Base-by-base conservation (phyloP, 768 basidiomycete genomes). In the Chalciporus sphaerocephalus region DNA sequence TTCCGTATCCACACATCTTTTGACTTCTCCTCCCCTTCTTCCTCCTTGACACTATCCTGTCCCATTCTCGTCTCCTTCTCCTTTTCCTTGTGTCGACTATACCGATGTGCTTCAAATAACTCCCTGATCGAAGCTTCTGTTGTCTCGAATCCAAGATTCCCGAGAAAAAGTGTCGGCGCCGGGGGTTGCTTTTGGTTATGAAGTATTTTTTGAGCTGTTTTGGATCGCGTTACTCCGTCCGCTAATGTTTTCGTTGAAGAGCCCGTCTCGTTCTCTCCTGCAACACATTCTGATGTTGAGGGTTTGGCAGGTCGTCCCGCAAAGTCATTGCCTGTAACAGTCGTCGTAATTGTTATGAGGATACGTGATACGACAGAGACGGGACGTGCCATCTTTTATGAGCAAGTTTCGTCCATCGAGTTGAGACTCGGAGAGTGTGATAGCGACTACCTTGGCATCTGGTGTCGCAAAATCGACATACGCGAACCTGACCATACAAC, bases 111-210 rank as follows among this genome's bases (percentile, higher is more conserved):
- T 42, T 89, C 83, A 36, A 97, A 74, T 50, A 94, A 59, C 54
- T 81, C 78, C 39, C 80, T 74, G 41, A 96, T 84, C 11, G 78
- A 76, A 10, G 78, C 75, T 20, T 87, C 88, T 6, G 89, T 94
- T 11, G 92, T 83, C 60, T 92, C 87, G 62, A 95, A 98, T 7
- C 85, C 83, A 13, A 98, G 76, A 62, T 98, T 98, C 8, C 95
- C 95, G 18, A 97, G 63, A 74, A 97, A 98, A 11, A 98, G 72
- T 6, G 92, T 93, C 2, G 85, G 83, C 2, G 80, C 88, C 32
- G 92, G 79, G 2, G 83, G 80, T 61, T 92, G 90, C 62, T 87
- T 92, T 63, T 94, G 94, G 22, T 65, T 60, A 24, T 76, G 69
- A 15, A 94, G 72, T 46, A 92, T 88, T 61, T 84, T 90, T 60